Conservation (phyloP, 306 rosid species). For the Arachis hypogaea region DNA sequence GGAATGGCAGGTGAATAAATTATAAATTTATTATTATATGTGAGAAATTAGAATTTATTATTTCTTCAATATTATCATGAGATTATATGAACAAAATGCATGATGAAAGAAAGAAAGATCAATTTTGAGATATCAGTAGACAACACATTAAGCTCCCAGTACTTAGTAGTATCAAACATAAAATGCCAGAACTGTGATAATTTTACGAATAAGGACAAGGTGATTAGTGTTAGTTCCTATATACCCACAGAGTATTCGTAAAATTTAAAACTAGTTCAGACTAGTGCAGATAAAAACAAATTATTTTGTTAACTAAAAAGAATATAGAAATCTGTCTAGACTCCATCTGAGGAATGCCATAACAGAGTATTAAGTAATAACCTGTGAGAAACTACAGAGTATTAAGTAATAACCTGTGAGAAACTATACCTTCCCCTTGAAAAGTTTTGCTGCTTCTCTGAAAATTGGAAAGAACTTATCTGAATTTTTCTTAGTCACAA, state of each 20-base stretch:
- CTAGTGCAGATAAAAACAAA: not conserved
- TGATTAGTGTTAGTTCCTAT: not conserved
- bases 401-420: conserved; percentile 17
- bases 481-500: conserved; percentile 70
- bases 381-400: conserved; percentile 32
- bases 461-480: conserved; percentile 69
- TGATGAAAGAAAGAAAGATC: not conserved
- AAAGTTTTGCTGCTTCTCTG: conserved; percentile 71
- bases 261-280: conserved; percentile 6
- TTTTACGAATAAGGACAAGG: conserved; percentile 11
- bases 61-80: not conserved
- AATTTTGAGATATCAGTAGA: conserved; percentile 33
- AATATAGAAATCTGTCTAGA: conserved; percentile 25
- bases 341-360: conserved; percentile 12
- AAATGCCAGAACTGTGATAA: not conserved
- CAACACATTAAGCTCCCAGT: conserved; percentile 12
- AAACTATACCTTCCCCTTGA: conserved; percentile 89
- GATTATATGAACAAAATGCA: conserved; percentile 25
- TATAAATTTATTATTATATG: not conserved
- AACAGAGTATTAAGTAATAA: conserved; percentile 27
- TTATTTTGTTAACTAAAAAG: conserved; percentile 12
- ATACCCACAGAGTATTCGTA: not conserved
- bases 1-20: conserved; percentile 3
- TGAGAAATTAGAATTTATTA: no score
- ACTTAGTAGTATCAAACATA: not conserved